A percentile compares a stretch with the other conserved stretches of the same genome.
Conservation (phyloP, 2,329 filamentous ascomycete genomes). For the Ceratocystis destructans region DNA sequence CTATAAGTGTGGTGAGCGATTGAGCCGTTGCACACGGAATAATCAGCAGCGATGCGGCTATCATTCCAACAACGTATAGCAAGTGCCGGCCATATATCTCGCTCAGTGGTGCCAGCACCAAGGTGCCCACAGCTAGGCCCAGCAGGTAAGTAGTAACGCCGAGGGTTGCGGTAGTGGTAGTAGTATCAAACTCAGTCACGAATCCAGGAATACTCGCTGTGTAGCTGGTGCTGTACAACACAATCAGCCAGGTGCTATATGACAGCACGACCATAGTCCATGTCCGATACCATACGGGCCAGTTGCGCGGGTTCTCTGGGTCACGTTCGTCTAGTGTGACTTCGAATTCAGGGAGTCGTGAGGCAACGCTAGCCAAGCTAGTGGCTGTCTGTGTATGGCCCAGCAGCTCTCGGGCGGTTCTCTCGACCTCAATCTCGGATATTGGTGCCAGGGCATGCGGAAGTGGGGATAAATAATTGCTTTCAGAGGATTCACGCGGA, state of each 20-base stretch:
- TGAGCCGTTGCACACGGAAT: conserved; percentile 58
- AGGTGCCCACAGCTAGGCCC: conserved; percentile 56
- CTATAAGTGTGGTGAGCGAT: conserved; percentile 53
- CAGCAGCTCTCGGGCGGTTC: conserved; percentile 33
- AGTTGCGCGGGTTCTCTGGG: conserved; percentile 52
- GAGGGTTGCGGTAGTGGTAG: conserved; percentile 50
- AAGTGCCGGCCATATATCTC: conserved; percentile 54
- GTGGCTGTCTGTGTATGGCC: conserved; percentile 31
- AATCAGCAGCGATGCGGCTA: conserved; percentile 52
- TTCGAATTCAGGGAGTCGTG: conserved; percentile 49
- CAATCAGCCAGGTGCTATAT: conserved; percentile 37
- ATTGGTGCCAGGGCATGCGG: conserved; percentile 29
- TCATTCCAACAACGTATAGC: conserved; percentile 56
- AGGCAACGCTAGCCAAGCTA: conserved; percentile 32
- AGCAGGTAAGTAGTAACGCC: conserved; percentile 68
- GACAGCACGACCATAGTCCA: conserved; percentile 35
- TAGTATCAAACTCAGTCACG: conserved; percentile 48
- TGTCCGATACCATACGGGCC: conserved; percentile 39
- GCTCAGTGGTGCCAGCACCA: conserved; percentile 60
- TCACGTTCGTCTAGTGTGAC: conserved; percentile 56
- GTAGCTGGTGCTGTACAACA: conserved; percentile 67
- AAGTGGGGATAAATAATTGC: conserved; percentile 27
- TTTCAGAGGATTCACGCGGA: conserved; percentile 5
- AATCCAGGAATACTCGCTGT: conserved; percentile 58
- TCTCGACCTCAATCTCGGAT: conserved; percentile 30